Percentiles rank a stretch among this genome's conserved stretches.
phyloP scores from a whole-genome alignment of 345 rosid species.

The Hypericum androsaemum region DNA sequence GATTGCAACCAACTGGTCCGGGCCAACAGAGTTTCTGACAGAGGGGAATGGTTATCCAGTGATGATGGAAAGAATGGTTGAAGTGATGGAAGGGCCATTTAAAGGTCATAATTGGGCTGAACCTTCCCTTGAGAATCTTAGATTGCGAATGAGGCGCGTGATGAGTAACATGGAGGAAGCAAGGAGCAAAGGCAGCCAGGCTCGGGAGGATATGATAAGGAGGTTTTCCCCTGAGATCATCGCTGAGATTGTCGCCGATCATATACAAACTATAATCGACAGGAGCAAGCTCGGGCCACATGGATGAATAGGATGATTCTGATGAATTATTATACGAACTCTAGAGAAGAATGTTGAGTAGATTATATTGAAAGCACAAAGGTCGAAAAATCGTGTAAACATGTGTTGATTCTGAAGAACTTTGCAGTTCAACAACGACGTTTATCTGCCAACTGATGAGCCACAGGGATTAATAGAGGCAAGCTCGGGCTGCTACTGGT shows the following conservation, averaged over 20 bases:
- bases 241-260: conserved; percentile 42
- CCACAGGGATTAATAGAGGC: no score
- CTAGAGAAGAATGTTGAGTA: no score
- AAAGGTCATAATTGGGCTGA: conserved; percentile 77
- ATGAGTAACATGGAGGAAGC: conserved; percentile 43
- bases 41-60: conserved; percentile 61
- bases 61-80: conserved; percentile 43
- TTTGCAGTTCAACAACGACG: no score
- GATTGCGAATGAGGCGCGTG: conserved; percentile 50
- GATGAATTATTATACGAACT: no score
- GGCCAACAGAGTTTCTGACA: conserved; percentile 68
- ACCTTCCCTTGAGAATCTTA: conserved; percentile 54
- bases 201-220: conserved; percentile 63
- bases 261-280: conserved; percentile 26
- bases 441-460: no score
- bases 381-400: no score
- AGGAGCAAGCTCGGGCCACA: neutral
- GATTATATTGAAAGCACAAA: no score
- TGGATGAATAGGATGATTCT: no score
- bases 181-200: conserved; percentile 42
- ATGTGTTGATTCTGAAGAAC: no score
- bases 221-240: conserved; percentile 67
- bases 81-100: conserved; percentile 69
- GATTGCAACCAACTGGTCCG: conserved; percentile 79
- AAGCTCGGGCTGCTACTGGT: no score